Conservation (phyloP, 2,329 filamentous ascomycete species). For the Aureobasidium lini region DNA sequence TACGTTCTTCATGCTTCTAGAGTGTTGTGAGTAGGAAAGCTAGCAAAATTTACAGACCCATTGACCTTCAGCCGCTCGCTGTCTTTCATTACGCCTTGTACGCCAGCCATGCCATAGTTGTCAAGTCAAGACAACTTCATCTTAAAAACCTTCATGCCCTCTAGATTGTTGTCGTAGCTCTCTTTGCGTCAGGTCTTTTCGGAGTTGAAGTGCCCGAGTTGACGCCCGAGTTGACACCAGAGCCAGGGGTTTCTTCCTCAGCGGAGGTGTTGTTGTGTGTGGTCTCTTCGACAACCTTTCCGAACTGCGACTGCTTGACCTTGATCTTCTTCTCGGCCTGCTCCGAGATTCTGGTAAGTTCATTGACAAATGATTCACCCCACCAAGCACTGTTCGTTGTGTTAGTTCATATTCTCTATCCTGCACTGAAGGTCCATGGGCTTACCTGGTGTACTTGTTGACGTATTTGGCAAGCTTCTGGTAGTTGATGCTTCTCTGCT, state of each 20-base stretch:
- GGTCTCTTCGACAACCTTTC: not conserved
- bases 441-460: conserved; percentile 83
- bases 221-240: not conserved
- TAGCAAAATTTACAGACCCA: not conserved
- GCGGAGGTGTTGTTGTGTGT: not conserved
- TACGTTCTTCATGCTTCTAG: not conserved
- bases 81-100: conserved; percentile 1
- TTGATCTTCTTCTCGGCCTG: conserved; percentile 44
- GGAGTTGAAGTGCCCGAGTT: not conserved
- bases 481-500: conserved; percentile 80
- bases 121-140: not conserved
- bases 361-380: conserved; percentile 85
- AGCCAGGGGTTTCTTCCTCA: not conserved
- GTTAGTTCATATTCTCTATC: not conserved
- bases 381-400: conserved; percentile 67
- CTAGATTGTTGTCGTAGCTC: not conserved
- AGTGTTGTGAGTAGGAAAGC: not conserved
- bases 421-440: not conserved
- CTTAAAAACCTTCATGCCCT: too few species aligned
- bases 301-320: conserved; percentile 23
- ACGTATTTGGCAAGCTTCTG: conserved; percentile 90
- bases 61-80: not conserved
- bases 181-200: conserved; percentile 1
- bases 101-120: not conserved
- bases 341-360: conserved; percentile 58